A percentile compares a stretch with the other conserved stretches of the same genome.
These are phyloP conservation scores for Diaporthe sp. DNA, from an alignment of 2,329 filamentous ascomycete genomes.

Conservation along the genomic window DNA sequence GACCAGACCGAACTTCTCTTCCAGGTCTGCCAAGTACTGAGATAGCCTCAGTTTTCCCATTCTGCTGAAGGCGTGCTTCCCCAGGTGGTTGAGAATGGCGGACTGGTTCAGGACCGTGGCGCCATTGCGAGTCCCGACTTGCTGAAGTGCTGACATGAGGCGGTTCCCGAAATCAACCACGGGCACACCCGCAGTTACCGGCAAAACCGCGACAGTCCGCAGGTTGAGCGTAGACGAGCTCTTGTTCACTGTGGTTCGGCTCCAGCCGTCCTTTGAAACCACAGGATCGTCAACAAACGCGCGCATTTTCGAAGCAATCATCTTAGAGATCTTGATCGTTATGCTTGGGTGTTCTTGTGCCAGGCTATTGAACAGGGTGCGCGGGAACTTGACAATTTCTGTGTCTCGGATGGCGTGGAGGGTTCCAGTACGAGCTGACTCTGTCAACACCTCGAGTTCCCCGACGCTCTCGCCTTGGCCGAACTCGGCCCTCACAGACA, in stretches of 20 bases:
- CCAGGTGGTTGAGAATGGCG: slow-evolving; percentile 92
- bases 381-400: slow-evolving; percentile 94
- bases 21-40: slow-evolving; percentile 94
- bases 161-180: slow-evolving; percentile 95
- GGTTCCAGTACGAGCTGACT: slow-evolving; percentile 89
- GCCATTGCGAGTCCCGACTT: slow-evolving; percentile 89
- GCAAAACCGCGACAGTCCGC: slow-evolving; percentile 90
- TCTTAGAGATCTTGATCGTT: slow-evolving; percentile 98
- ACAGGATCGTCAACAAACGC: slow-evolving; percentile 85
- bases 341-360: slow-evolving; percentile 97
- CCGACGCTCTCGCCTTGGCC: slow-evolving; percentile 98
- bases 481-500: slow-evolving; percentile 90
- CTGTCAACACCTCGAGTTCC: slow-evolving; percentile 95
- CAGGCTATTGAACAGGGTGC: slow-evolving; percentile 96
- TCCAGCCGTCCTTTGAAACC: slow-evolving; percentile 69
- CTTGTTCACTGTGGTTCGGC: slow-evolving; percentile 69
- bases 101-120: slow-evolving; percentile 94
- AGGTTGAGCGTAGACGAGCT: slow-evolving; percentile 91
- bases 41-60: slow-evolving; percentile 97
- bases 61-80: slow-evolving; percentile 94
- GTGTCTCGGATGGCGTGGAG: slow-evolving; percentile 97
- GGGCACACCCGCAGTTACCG: slow-evolving; percentile 90
- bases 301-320: slow-evolving; percentile 95
- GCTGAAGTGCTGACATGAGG: slow-evolving; percentile 85
- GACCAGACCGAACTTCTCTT: slow-evolving; percentile 96